Conservation (phyloP, 1,284 basidiomycete species). For the Xerocomus nothofagi region DNA sequence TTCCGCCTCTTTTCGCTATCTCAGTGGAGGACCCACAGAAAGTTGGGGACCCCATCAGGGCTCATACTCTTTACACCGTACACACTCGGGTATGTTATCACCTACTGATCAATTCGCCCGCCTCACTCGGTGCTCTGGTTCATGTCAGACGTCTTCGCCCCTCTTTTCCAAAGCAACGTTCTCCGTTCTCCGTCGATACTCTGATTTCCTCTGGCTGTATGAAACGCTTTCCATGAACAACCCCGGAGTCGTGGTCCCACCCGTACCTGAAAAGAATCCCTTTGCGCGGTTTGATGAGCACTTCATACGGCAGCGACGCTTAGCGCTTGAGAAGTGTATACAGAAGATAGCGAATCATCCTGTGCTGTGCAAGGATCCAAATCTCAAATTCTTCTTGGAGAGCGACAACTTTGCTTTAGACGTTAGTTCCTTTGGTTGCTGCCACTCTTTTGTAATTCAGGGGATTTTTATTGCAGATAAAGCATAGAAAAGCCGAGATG, state of each 20-base stretch:
- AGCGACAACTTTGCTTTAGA: slow-evolving; percentile 84
- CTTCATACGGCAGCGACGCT: slow-evolving; percentile 83
- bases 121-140: not conserved
- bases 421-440: slow-evolving; percentile 43
- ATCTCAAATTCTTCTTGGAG: slow-evolving; percentile 86
- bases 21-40: slow-evolving; percentile 92
- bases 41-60: slow-evolving; percentile 88
- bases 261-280: slow-evolving; percentile 93
- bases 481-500: slow-evolving; percentile 78
- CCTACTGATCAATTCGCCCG: not conserved
- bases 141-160: slow-evolving; percentile 74
- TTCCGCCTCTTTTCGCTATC: slow-evolving; percentile 72
- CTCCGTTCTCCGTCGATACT: slow-evolving; percentile 92
- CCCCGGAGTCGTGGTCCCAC: slow-evolving; percentile 95
- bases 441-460: not conserved
- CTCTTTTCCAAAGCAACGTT: slow-evolving; percentile 79
- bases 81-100: slow-evolving; percentile 68
- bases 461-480: slow-evolving; percentile 57
- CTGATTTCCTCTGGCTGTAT: slow-evolving; percentile 97
- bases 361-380: slow-evolving; percentile 78
- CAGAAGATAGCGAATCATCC: slow-evolving; percentile 89
- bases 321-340: slow-evolving; percentile 86
- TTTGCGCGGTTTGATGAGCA: slow-evolving; percentile 89
- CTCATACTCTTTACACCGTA: slow-evolving; percentile 94
- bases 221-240: slow-evolving; percentile 90